Evolutionary conservation across 1,284 basidiomycete species (phyloP), one percentile per base, ranked within the genome.

Genomic region (Wolfiporia cocos): DNA sequence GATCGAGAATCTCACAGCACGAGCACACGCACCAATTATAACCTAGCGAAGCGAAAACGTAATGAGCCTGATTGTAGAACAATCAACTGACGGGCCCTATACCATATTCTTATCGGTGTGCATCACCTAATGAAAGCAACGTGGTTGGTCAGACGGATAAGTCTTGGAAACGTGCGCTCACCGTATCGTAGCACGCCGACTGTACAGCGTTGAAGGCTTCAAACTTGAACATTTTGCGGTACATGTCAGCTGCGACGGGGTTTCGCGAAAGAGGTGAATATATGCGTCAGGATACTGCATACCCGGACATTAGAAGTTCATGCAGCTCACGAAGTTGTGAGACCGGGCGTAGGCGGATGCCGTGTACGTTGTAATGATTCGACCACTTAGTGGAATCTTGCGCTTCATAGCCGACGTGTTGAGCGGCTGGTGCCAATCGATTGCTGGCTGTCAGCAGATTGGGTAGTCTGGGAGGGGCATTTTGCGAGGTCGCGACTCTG

Each of bases 191-290:
- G 54, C 89, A 92, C 23, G 70, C 71, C 7, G 88, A 91, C 54
- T 97, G 93, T 12, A 96, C 79, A 1, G 85, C 82, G 58, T 97
- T 97, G 71, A 96, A 95, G 1, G 84, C 76, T 0, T 82, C 81
- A 50, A 95, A 95, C 53, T 84, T 85, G 74, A 94, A 96, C 1
- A 92, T 66, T 0, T 72, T 66, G 6, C 86, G 77, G 61, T 86
- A 93, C 17, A 81, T 71, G 51, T 93, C 88, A 38, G 91, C 92
- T 94, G 52, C 34, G 34, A 41, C 28, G 18, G 14, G 24, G 35
- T 38, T 23, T 14, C 30, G 41, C 29, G n/a, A 26, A 30, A 12
- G 19, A 7, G 34, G n/a, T 17, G 30, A 31, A 22, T 46, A 48
- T 48, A 48, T 47, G 46, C 48, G 34, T 41, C 31, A 39, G n/a